Base-by-base conservation (phyloP, 768 basidiomycete genomes). In the Termitomyces sp. region DNA sequence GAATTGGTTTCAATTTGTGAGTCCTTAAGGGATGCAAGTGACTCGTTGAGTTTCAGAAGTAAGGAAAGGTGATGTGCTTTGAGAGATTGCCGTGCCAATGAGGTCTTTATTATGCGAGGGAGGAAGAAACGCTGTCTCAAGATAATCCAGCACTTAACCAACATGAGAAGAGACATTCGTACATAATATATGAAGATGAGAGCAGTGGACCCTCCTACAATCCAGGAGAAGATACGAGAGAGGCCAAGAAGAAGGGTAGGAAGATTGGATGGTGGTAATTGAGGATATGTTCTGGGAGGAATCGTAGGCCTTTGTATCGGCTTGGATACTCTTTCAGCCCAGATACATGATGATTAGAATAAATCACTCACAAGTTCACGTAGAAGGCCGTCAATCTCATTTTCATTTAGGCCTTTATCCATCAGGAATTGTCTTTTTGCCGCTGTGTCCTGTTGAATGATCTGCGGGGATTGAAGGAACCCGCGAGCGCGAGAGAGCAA, bases 251-350 rank as follows among this genome's bases (percentile, higher is more conserved):
- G 71, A 40, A 91, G 75, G 45, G 77, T 75, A 0, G 88, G 88
- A 1, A 91, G 70, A 62, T 79, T 82, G 3, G 89, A 91, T 3
- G 87, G 87, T 5, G 83, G 80, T 11, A 75, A 79, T 58, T 79
- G 81, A 3, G 89, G 89, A 63, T 91, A 91, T 48, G 85, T 83
- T 61, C 87, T 79, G 0, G 89, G 87, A 19, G 89, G 89, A 37
- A 91, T 69, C 5, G 68, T 56, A 9, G 85, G 87, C n/a, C 66
- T 56, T 55, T 68, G 69, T 23, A 61, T 63, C 17, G 72, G 67
- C 74, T 76, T 10, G 40, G 8, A 42, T 37, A 33, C 21, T 30
- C 11, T 3, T 21, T 14, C 23, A 37, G 41, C 11, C 10, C 31
- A 56, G 17, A 14, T 26, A 12, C 19, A 45, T 33, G 23, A 14